Percentiles rank a stretch among this genome's conserved stretches.
phyloP scores from a whole-genome alignment of 2,329 filamentous ascomycete species.

The Trichoderma semiorbis region DNA sequence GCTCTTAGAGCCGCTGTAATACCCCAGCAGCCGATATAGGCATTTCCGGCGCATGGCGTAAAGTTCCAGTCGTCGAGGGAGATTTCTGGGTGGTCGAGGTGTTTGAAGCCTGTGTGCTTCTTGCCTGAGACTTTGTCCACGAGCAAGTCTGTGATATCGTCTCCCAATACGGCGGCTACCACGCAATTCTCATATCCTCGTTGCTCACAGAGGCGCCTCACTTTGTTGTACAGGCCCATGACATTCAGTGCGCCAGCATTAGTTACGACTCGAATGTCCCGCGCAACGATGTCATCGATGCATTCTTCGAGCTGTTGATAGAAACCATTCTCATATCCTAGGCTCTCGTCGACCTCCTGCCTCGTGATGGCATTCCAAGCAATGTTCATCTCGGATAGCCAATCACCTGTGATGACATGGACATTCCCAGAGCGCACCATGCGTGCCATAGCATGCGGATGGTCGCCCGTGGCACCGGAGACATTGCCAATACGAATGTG shows the following conservation, averaged over 20 bases:
- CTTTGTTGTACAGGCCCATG: constrained; percentile 29
- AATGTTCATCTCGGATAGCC: constrained; percentile 49
- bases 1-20: constrained; percentile 41
- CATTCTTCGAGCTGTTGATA: constrained; percentile 42
- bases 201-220: constrained; percentile 29
- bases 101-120: constrained; percentile 21
- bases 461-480: constrained; percentile 34
- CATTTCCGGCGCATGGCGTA: constrained; percentile 30
- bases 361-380: constrained; percentile 39
- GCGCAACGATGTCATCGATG: constrained; percentile 34
- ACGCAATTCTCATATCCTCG: constrained; percentile 30
- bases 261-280: constrained; percentile 37
- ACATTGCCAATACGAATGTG: constrained; percentile 34
- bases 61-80: constrained; percentile 30
- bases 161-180: constrained; percentile 38
- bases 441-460: constrained; percentile 33
- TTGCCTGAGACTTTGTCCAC: constrained; percentile 20
- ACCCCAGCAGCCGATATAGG: constrained; percentile 49
- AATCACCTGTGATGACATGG: constrained; percentile 40
- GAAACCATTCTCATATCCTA: constrained; percentile 38
- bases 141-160: constrained; percentile 35
- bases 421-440: constrained; percentile 32
- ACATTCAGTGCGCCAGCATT: constrained; percentile 41
- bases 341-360: constrained; percentile 30
- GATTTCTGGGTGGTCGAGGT: constrained; percentile 31